Conservation (phyloP, 179 eudicot species). For the Spergularia azorica region DNA sequence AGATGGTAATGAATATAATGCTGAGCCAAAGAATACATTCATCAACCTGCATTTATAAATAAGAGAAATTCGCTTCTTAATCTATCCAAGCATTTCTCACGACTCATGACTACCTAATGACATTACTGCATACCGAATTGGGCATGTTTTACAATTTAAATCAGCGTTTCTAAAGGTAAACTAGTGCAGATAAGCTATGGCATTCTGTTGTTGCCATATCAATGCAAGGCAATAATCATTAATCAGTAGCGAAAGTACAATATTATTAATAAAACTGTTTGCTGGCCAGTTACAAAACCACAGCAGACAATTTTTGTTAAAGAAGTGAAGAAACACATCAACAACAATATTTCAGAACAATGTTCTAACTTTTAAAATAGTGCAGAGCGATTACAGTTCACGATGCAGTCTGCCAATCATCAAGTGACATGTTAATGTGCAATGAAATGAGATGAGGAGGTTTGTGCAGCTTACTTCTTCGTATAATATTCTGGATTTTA, state of each 20-base stretch:
- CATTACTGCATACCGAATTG: not conserved
- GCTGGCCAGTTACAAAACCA: too few relatives aligned
- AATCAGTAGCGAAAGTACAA: not conserved
- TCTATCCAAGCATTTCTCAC: not conserved
- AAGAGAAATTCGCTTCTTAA: slow-evolving; percentile 7
- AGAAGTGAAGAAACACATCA: too few relatives aligned
- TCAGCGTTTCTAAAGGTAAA: not conserved
- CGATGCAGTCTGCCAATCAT: not conserved
- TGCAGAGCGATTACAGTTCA: not conserved
- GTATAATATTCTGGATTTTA: slow-evolving; percentile 63
- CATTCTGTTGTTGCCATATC: not conserved
- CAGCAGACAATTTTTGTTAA: too few relatives aligned
- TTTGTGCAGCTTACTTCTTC: slow-evolving; percentile 56
- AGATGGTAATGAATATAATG: slow-evolving; percentile 78
- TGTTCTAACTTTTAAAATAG: not conserved
- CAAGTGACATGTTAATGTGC: not conserved
- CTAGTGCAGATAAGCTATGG: not conserved
- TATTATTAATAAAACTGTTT: too few relatives aligned
- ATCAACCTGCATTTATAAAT: slow-evolving; percentile 56
- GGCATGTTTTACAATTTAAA: not conserved
- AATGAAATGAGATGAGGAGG: slow-evolving; percentile 5
- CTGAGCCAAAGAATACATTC: slow-evolving; percentile 96
- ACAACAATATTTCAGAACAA: too few relatives aligned
- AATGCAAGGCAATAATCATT: not conserved
- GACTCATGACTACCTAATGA: not conserved